phyloP scores from a whole-genome alignment of 2,329 filamentous ascomycete species.

The Pleoardoris graminearum region DNA sequence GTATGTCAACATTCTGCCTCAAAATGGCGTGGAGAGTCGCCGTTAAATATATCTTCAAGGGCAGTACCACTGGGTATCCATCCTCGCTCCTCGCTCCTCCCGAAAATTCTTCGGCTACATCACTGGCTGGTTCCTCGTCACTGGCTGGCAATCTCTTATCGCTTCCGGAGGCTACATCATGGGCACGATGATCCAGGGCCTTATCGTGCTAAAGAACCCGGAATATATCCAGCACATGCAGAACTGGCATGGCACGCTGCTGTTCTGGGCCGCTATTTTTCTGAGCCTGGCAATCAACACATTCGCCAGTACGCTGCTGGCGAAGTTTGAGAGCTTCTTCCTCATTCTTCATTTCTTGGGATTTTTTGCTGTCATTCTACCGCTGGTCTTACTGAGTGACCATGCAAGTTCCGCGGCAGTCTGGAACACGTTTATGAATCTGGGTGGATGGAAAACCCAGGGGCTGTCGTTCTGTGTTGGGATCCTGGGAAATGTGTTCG shows the following conservation, averaged over 20 bases:
- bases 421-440: slow-evolving; percentile 50
- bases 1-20: too few species aligned
- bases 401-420: slow-evolving; percentile 40
- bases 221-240: slow-evolving; percentile 44
- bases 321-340: slow-evolving; percentile 50
- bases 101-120: slow-evolving; percentile 46
- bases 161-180: slow-evolving; percentile 34
- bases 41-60: too few species aligned
- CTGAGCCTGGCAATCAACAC: slow-evolving; percentile 51
- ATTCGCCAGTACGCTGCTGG: slow-evolving; percentile 48
- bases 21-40: too few species aligned
- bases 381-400: slow-evolving; percentile 47
- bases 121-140: slow-evolving; percentile 48
- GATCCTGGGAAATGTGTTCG: not conserved
- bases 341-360: slow-evolving; percentile 53
- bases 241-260: slow-evolving; percentile 56
- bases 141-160: slow-evolving; percentile 45
- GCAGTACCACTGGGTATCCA: slow-evolving; percentile 25
- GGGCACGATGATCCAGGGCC: slow-evolving; percentile 35
- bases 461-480: slow-evolving; percentile 41
- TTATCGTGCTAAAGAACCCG: slow-evolving; percentile 44
- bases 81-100: slow-evolving; percentile 40
- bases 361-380: slow-evolving; percentile 53
- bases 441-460: slow-evolving; percentile 47
- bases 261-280: slow-evolving; percentile 51